phyloP scores from a whole-genome alignment of 805 yeast genomes.

The Teunomyces kruisii region DNA sequence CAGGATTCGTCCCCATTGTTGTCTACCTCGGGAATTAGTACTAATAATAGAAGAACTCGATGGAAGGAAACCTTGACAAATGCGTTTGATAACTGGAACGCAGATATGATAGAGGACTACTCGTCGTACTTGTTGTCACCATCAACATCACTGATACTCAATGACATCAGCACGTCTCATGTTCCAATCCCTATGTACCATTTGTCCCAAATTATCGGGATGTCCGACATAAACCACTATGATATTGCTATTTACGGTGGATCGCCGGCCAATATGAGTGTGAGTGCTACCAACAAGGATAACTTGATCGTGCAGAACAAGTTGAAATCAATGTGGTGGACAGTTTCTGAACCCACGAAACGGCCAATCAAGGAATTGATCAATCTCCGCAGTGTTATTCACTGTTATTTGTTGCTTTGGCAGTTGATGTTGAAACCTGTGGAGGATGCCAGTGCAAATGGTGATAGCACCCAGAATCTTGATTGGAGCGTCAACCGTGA shows the following conservation, averaged over 20 bases:
- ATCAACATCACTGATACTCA: slow-evolving; percentile 10
- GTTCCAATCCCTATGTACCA: slow-evolving; percentile 58
- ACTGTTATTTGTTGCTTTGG: slow-evolving; percentile 42
- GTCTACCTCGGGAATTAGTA: slow-evolving; percentile 15
- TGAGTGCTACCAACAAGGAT: slow-evolving; percentile 37
- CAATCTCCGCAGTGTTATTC: slow-evolving; percentile 36
- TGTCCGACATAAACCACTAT: slow-evolving; percentile 66
- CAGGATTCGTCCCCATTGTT: slow-evolving; percentile 49
- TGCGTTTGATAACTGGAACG: slow-evolving; percentile 71
- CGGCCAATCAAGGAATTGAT: slow-evolving; percentile 25
- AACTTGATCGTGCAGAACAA: slow-evolving; percentile 32
- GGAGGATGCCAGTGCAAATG: slow-evolving; percentile 16
- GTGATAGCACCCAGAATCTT: slow-evolving; percentile 13
- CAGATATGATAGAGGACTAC: slow-evolving; percentile 37
- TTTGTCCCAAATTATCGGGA: slow-evolving; percentile 63
- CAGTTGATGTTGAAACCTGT: slow-evolving; percentile 33
- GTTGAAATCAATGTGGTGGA: slow-evolving; percentile 32
- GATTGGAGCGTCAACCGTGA: slow-evolving; percentile 36
- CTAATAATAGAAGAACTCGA: slow-evolving; percentile 33
- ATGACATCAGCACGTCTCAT: slow-evolving; percentile 12
- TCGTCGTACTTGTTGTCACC: slow-evolving; percentile 9
- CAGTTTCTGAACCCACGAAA: slow-evolving; percentile 44
- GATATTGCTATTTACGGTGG: slow-evolving; percentile 81
- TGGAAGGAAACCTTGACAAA: slow-evolving; percentile 74
- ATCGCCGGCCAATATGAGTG: slow-evolving; percentile 75